Base-by-base conservation (phyloP, 257 asterid species). In the Nicotiana benthamiana region DNA sequence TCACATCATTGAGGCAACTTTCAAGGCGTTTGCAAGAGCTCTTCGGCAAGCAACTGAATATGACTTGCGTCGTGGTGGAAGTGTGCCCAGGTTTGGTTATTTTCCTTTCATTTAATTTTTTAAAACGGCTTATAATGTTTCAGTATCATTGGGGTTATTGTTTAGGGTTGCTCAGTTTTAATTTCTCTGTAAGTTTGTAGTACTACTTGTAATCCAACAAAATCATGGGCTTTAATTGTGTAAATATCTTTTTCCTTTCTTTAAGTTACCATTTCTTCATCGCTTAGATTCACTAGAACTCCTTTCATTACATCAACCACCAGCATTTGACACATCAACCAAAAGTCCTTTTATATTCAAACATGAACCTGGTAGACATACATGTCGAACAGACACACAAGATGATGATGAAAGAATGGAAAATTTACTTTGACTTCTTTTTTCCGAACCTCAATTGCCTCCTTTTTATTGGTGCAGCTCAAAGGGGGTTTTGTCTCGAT, bases 1-100 rank as follows among this genome's bases (percentile, higher is more conserved):
- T 89, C 99, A 92, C 87, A 94, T 96, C 53, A 92, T 96, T 61
- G 98, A 96, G 91, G 99, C 99, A 56, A 94, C 99, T 77, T 96
- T 96, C 90, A 96, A 94, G 90, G 98, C 99, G 51, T 96, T 96
- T 68, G 99, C 97, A 22, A 91, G 99, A 90, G 99, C 99, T 83
- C 97, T 96, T 78, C 91, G 98, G 57, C 99, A 94, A 86, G 99
- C 99, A 75, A 92, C 97, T 7, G 97, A 92, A 81, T 87, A 83
- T 66, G 98, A 94, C 80, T 88, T 89, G 82, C 98, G 98, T 6
- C 96, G 97, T 70, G 93, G 81, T 54, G 97, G 97, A 86, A 96
- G 89, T 79, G 80, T 96, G 63, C 99, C 98, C 64, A 96, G 99
- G 99, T 96, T 82, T 66, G 84, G 53, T 51, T 24, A 48, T 59